These are phyloP conservation scores for Dictyostelium firmibasis DNA, from an alignment of 78 protist species.

Conservation along the genomic window DNA sequence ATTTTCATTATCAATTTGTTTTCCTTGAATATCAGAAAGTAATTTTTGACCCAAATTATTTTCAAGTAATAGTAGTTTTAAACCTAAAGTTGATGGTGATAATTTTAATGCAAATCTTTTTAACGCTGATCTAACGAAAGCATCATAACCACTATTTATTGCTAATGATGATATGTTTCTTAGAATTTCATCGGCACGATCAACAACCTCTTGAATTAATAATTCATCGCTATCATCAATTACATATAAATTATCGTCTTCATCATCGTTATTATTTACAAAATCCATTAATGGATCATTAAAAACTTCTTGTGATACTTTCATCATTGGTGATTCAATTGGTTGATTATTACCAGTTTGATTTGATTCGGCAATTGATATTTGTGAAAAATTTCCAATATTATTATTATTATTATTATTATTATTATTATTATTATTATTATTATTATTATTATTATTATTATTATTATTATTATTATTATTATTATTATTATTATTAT, in stretches of 20 bases:
- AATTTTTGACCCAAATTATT: neutral
- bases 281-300: neutral
- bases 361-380: neutral
- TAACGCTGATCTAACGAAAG: conserved; percentile 35
- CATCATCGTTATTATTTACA: neutral
- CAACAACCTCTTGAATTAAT: neutral
- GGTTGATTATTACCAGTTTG: neutral
- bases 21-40: neutral
- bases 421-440: neutral
- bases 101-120: conserved; percentile 15
- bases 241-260: neutral
- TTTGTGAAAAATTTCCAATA: neutral
- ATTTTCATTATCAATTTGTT: neutral
- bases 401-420: neutral
- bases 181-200: conserved; percentile 16
- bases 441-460: neutral
- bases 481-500: neutral
- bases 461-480: neutral
- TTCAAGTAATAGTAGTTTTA: conserved; percentile 2
- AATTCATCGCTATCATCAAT: conserved; percentile 28
- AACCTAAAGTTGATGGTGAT: neutral
- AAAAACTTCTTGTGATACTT: neutral
- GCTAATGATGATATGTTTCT: conserved; percentile 8
- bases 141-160: conserved; percentile 25
- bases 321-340: neutral